Evolutionary conservation across 2,329 filamentous ascomycete genomes (phyloP).

Genomic region (Simplicillium sp.): DNA sequence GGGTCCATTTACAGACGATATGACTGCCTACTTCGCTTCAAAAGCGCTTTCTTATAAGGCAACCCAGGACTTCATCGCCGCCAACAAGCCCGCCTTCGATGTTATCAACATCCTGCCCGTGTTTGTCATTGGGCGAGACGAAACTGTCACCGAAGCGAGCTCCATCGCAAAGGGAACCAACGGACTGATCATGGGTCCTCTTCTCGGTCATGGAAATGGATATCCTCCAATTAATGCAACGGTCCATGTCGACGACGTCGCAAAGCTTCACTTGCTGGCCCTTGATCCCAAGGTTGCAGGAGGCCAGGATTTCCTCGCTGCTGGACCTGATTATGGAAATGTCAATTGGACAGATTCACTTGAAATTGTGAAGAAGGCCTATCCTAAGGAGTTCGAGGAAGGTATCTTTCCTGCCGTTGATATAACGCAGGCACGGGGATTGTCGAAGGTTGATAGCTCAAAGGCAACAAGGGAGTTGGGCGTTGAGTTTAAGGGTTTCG

Average conservation of each 20-base stretch:
- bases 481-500: not conserved
- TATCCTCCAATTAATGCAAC: not conserved
- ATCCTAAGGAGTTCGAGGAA: not conserved
- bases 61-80: slow-evolving; percentile 21
- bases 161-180: slow-evolving; percentile 9
- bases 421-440: not conserved
- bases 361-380: not conserved
- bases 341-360: not conserved
- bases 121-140: slow-evolving; percentile 26
- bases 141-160: slow-evolving; percentile 15
- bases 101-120: slow-evolving; percentile 25
- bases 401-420: not conserved
- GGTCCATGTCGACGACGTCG: slow-evolving; percentile 1
- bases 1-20: slow-evolving; percentile 18
- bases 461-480: not conserved
- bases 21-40: slow-evolving; percentile 24
- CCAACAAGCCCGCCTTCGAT: slow-evolving; percentile 22
- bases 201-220: not conserved
- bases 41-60: slow-evolving; percentile 23
- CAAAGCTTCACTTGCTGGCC: not conserved
- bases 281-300: not conserved
- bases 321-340: not conserved
- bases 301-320: not conserved
- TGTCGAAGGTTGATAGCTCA: not conserved
- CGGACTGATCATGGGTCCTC: not conserved